These are phyloP conservation scores for Chlamydomonas schloesseri DNA, from an alignment of 139 green algal species.

Conservation along the genomic window DNA sequence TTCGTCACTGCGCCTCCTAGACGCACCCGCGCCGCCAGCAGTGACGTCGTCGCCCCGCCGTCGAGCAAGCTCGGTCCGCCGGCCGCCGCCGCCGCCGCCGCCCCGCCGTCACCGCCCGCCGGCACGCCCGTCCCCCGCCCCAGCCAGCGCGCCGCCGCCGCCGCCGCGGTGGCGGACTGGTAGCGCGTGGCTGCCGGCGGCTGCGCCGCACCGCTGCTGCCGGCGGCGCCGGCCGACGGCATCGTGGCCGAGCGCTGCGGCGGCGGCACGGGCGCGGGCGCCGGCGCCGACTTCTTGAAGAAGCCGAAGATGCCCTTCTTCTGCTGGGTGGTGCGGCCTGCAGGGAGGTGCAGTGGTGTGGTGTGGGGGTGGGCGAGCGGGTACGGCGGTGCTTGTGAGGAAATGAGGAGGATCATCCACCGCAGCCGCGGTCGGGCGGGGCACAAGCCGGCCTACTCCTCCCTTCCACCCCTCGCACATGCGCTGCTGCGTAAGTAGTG, in stretches of 20 bases:
- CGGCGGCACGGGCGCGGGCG: slow-evolving; percentile 1
- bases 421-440: too few relatives aligned
- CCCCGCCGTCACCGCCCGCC: not conserved
- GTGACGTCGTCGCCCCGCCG: slow-evolving; percentile 7
- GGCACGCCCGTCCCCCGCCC: slow-evolving; percentile 9
- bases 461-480: too few relatives aligned
- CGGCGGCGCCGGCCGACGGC: not conserved
- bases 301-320: slow-evolving; percentile 42
- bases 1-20: not conserved
- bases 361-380: too few relatives aligned
- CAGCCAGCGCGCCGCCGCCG: slow-evolving; percentile 39
- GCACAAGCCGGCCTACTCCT: too few relatives aligned
- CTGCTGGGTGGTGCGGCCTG: slow-evolving; percentile 28
- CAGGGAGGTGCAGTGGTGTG: not conserved
- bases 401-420: too few relatives aligned
- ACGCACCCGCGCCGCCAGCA: slow-evolving; percentile 24
- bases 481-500: too few relatives aligned
- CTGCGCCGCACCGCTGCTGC: not conserved
- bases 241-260: not conserved
- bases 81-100: not conserved
- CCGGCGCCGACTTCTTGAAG: slow-evolving; percentile 8
- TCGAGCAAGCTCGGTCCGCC: not conserved
- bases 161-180: slow-evolving; percentile 28
- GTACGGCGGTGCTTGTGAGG: too few relatives aligned
- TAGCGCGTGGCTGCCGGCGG: not conserved